Conservation (phyloP, 2,329 filamentous ascomycete genomes). For the Purpureocillium takamizusanense region DNA sequence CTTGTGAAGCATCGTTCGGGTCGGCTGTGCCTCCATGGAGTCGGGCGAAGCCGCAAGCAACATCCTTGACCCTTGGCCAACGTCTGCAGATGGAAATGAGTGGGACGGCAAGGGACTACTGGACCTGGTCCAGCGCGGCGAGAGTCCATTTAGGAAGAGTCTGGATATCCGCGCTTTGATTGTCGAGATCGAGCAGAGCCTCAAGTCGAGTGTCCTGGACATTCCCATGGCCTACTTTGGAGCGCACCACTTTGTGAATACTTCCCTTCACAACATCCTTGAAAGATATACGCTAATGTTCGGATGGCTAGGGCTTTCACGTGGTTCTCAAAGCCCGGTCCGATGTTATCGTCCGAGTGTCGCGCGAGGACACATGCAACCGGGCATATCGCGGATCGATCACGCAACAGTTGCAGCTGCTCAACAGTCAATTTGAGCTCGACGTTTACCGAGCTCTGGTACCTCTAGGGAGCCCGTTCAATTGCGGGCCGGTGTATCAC, state of each 20-base stretch:
- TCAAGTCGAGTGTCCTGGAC: slow-evolving; percentile 11
- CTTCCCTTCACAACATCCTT: not conserved
- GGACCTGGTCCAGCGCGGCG: slow-evolving; percentile 1
- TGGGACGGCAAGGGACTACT: slow-evolving; percentile 8
- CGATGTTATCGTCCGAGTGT: slow-evolving; percentile 6
- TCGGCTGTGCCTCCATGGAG: not conserved
- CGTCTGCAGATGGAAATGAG: slow-evolving; percentile 3
- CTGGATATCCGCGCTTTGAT: slow-evolving; percentile 17
- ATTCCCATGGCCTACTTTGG: slow-evolving; percentile 13
- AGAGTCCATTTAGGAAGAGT: slow-evolving; percentile 14
- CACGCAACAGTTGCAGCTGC: not conserved
- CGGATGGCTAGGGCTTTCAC: slow-evolving; percentile 5
- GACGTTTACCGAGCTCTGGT: slow-evolving; percentile 4
- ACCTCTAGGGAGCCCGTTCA: not conserved
- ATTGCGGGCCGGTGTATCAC: slow-evolving; percentile 4
- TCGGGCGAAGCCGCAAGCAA: not conserved
- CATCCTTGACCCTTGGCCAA: slow-evolving; percentile 6
- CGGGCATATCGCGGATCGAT: not conserved
- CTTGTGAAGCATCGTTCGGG: too few species aligned
- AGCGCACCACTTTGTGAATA: slow-evolving; percentile 17
- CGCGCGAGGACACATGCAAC: slow-evolving; percentile 6
- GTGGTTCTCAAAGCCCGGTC: not conserved
- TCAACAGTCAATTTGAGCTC: slow-evolving; percentile 6
- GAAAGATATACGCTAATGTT: not conserved
- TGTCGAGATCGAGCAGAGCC: slow-evolving; percentile 14